phyloP scores from a whole-genome alignment of 495 filamentous ascomycete species.

The Thermothielavioides terrestris region DNA sequence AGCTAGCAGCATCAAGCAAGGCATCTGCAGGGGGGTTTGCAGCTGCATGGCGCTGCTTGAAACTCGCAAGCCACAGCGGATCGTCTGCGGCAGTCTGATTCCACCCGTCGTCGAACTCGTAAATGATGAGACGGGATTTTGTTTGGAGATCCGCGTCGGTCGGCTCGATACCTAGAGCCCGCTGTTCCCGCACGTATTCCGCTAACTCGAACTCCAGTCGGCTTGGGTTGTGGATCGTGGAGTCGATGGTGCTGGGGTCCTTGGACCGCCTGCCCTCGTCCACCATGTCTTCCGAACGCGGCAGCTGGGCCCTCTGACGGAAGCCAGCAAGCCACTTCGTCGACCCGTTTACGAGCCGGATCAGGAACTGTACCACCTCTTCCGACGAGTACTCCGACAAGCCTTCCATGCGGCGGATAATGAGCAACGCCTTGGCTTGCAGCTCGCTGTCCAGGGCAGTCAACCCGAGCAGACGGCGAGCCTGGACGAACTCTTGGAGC shows the following conservation, averaged over 20 bases:
- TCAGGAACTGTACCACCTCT: constrained; percentile 39
- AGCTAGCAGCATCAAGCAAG: no score
- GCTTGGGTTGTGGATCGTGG: constrained; percentile 43
- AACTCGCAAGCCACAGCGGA: constrained; percentile 46
- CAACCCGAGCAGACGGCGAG: constrained; percentile 41
- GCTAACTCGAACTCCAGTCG: constrained; percentile 53
- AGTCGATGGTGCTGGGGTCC: constrained; percentile 44
- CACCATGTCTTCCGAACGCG: constrained; percentile 40
- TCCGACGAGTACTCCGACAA: constrained; percentile 37
- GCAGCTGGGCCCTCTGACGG: constrained; percentile 39
- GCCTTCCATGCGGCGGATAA: constrained; percentile 42
- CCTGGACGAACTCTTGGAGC: constrained; percentile 41
- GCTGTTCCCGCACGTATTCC: constrained; percentile 44
- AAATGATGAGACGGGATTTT: constrained; percentile 56
- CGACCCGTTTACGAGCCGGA: constrained; percentile 36
- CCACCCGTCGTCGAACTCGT: constrained; percentile 58
- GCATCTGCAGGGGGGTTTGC: not conserved
- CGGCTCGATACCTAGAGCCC: constrained; percentile 43
- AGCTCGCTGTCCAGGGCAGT: constrained; percentile 46
- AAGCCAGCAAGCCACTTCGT: constrained; percentile 41
- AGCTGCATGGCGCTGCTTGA: constrained; percentile 32
- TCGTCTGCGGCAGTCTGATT: constrained; percentile 68
- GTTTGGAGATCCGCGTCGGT: constrained; percentile 55
- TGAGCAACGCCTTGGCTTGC: constrained; percentile 42
- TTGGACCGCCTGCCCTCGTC: constrained; percentile 38